Base-by-base conservation (phyloP, 441 rosid species). In the Manihot esculenta region DNA sequence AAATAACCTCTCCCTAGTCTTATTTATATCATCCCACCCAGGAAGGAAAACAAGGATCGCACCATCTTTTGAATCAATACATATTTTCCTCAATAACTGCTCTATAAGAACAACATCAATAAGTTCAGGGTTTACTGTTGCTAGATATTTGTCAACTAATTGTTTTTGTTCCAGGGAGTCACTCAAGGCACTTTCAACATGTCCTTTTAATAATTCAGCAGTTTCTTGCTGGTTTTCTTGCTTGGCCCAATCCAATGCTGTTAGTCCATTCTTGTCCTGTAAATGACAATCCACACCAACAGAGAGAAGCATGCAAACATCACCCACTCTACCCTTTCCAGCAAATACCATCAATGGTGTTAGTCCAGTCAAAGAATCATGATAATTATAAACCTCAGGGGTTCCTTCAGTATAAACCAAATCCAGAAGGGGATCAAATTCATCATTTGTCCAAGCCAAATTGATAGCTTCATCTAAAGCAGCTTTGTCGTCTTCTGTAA, bases 11-110 rank as follows among this genome's bases (percentile, higher is more conserved):
- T 84, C 88, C 75, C 86, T 71, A 11, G 84, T 84, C 77, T 74
- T 86, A 72, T 81, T 91, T 72, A 95, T 95, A 68, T 93, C 96
- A 69, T 93, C 99, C 99, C 99, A 95, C 42, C 98, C 99, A 35
- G 97, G 98, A 81, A 91, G 94, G 81, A 95, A 95, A 79, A 95
- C 91, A 74, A 95, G 96, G 81, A 95, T 84, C 42, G 97, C 99
- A 65, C 97, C 99, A 74, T 84, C 92, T 75, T 77, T 74, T 26
- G 97, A 91, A 77, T 83, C 94, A 45, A 50, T 57, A 75, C 97
- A 89, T 77, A 91, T 87, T 77, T 89, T 91, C 85, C 74, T 89
- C 59, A 93, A 58, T 53, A 93, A 76, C 82, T 84, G 83, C 79
- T 85, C 93, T 76, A 93, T 83, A 61, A 95, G 99, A 77, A 85